Percentiles rank a stretch among this genome's conserved stretches.
These are phyloP conservation scores for Iberis pinnata DNA, from an alignment of 345 rosid species.

Conservation along the genomic window DNA sequence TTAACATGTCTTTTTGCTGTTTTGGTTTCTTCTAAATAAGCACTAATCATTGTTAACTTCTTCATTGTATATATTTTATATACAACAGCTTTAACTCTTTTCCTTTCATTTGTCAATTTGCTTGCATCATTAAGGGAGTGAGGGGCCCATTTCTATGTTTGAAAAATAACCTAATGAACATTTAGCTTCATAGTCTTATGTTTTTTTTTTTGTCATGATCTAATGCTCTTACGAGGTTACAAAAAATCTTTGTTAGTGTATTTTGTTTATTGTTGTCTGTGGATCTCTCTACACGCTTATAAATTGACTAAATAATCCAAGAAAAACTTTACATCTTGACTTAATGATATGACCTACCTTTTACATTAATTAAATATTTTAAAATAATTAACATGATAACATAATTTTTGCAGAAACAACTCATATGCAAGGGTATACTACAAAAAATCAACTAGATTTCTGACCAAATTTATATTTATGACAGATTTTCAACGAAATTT, in stretches of 20 bases:
- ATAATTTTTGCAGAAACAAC: too few relatives aligned
- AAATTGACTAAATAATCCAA: conserved; percentile 21
- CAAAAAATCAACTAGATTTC: too few relatives aligned
- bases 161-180: conserved; percentile 17
- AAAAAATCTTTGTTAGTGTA: conserved; percentile 32
- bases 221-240: conserved; percentile 35
- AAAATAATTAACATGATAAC: background rate
- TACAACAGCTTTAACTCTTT: background rate
- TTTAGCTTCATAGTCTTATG: conserved; percentile 23
- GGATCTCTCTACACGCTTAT: conserved; percentile 9
- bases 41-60: conserved; percentile 27
- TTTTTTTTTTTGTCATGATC: conserved; percentile 32
- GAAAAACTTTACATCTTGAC: conserved; percentile 17
- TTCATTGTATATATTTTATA: background rate
- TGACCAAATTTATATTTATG: too few relatives aligned
- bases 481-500: too few relatives aligned
- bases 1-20: conserved; percentile 16
- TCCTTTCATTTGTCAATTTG: conserved; percentile 14
- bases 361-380: conserved; percentile 10
- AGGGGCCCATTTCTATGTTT: conserved; percentile 24
- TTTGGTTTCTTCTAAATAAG: conserved; percentile 13
- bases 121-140: conserved; percentile 17
- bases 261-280: conserved; percentile 30
- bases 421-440: too few relatives aligned
- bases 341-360: conserved; percentile 19